phyloP scores from a whole-genome alignment of 148 eudicot species.

The Gaultheria prostrata region DNA sequence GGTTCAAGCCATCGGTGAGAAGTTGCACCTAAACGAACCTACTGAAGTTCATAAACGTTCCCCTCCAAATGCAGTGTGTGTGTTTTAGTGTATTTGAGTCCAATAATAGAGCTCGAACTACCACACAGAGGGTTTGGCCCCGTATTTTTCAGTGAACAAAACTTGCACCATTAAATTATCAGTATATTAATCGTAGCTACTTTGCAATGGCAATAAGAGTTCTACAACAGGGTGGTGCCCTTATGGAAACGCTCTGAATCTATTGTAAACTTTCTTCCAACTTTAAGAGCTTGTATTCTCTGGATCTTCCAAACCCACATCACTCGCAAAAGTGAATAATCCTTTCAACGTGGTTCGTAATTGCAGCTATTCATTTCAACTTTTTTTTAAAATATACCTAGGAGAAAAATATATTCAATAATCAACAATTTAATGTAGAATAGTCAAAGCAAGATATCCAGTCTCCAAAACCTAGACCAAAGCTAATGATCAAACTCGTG shows the following conservation, averaged over 20 bases:
- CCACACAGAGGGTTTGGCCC: neutral
- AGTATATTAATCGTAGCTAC: neutral
- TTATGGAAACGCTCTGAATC: neutral
- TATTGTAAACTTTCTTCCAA: neutral
- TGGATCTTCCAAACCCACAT: neutral
- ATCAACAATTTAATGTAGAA: neutral
- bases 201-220: neutral
- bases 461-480: neutral
- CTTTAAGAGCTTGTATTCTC: neutral
- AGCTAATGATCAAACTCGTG: too few relatives aligned
- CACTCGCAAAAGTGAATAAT: neutral
- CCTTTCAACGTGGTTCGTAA: neutral
- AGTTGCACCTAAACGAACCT: conserved; percentile 9
- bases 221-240: neutral
- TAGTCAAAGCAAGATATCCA: neutral
- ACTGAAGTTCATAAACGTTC: neutral
- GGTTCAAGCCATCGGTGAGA: conserved; percentile 9
- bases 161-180: neutral
- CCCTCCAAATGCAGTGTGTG: neutral
- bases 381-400: neutral
- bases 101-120: neutral
- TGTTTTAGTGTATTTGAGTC: neutral
- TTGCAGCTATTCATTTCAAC: neutral
- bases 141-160: neutral
- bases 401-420: neutral